phyloP scores from a whole-genome alignment of 2,329 filamentous ascomycete genomes.

The Pseudogymnoascus sp. region DNA sequence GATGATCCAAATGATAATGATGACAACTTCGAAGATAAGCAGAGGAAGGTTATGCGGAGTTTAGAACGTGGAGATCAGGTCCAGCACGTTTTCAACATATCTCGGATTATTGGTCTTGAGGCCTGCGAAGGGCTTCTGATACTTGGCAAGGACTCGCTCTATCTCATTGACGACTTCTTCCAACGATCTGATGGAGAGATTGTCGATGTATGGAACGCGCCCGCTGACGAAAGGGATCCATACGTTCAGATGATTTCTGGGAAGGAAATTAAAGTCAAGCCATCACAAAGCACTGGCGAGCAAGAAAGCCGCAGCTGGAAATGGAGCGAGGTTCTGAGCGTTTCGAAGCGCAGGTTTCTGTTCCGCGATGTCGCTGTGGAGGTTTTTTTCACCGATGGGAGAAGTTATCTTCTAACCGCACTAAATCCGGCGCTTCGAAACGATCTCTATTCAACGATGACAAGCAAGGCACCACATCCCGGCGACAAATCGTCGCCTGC shows the following conservation, averaged over 20 bases:
- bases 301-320: constrained; percentile 87
- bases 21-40: constrained; percentile 89
- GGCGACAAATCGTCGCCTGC: constrained; percentile 60
- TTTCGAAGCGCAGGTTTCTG: constrained; percentile 90
- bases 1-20: constrained; percentile 82
- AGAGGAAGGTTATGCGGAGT: constrained; percentile 93
- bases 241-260: constrained; percentile 92
- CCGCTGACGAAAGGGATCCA: constrained; percentile 83
- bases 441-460: constrained; percentile 70
- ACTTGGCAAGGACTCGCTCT: constrained; percentile 82
- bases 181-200: constrained; percentile 93
- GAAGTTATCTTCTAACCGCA: constrained; percentile 86
- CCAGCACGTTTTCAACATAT: constrained; percentile 91
- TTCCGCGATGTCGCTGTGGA: constrained; percentile 96
- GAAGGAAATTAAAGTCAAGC: constrained; percentile 54
- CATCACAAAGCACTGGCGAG: constrained; percentile 51
- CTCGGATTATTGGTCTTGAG: constrained; percentile 86
- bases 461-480: constrained; percentile 73
- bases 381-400: constrained; percentile 92
- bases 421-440: constrained; percentile 69
- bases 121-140: constrained; percentile 91
- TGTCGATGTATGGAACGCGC: constrained; percentile 91
- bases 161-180: constrained; percentile 95
- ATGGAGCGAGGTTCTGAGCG: constrained; percentile 89
- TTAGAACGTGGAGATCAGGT: constrained; percentile 86